Evolutionary conservation across 352 stramenopile species (phyloP).

Genomic region (Phytophthora litchii): DNA sequence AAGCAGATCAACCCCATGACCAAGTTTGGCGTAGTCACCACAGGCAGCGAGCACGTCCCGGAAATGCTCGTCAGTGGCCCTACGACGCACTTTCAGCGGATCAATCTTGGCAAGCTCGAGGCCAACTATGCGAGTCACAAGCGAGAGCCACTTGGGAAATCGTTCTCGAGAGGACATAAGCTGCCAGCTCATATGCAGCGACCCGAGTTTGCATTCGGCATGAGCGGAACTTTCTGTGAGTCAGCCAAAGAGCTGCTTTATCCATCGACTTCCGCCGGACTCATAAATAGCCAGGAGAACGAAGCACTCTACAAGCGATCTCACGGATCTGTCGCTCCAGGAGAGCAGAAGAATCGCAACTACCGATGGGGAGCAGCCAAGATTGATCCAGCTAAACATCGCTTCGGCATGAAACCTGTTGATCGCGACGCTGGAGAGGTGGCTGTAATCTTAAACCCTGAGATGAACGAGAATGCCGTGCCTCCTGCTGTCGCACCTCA

Average conservation of each 20-base stretch:
- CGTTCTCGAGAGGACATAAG: conserved; percentile 68
- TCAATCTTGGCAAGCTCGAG: conserved; percentile 74
- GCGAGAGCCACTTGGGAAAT: conserved; percentile 78
- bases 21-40: conserved; percentile 76
- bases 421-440: conserved; percentile 46
- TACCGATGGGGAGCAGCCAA: conserved; percentile 80
- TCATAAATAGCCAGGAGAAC: conserved; percentile 64
- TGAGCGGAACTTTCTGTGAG: conserved; percentile 73
- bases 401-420: conserved; percentile 65
- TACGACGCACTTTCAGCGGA: conserved; percentile 65
- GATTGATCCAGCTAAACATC: conserved; percentile 69
- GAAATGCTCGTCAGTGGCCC: conserved; percentile 61
- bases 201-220: conserved; percentile 68
- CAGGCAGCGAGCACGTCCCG: conserved; percentile 65
- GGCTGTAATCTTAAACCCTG: conserved; percentile 63
- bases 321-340: conserved; percentile 77
- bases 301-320: conserved; percentile 79
- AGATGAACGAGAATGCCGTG: conserved; percentile 64
- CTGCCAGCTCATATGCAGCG: conserved; percentile 61
- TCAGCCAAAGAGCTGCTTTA: conserved; percentile 89
- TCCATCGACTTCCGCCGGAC: conserved; percentile 39
- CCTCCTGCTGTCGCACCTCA: conserved; percentile 54
- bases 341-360: conserved; percentile 86
- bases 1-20: conserved; percentile 62
- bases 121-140: conserved; percentile 81